Percentiles rank a stretch among this genome's conserved stretches.
Evolutionary conservation across 192 early-diverging fungal genomes (phyloP).

Genomic region (Umbelopsis sp.): DNA sequence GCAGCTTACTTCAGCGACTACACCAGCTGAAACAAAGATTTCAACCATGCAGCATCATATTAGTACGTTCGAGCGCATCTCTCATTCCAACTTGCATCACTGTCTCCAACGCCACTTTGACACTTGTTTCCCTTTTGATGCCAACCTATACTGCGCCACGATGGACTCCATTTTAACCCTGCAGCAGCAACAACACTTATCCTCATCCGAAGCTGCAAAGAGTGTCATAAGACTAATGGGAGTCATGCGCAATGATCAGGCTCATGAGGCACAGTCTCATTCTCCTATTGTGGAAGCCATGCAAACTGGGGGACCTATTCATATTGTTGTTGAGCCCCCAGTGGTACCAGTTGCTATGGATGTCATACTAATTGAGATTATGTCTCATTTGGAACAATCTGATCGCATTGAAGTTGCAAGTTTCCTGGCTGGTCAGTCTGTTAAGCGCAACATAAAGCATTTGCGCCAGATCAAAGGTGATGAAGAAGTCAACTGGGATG

Average conservation of each 20-base stretch:
- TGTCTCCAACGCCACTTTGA: constrained; percentile 28
- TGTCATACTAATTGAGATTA: constrained; percentile 3
- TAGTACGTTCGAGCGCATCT: constrained; percentile 6
- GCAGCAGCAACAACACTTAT: constrained; percentile 6
- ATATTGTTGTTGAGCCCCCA: neutral
- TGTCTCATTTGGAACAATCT: neutral
- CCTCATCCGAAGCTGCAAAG: constrained; percentile 16
- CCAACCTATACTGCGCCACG: constrained; percentile 20
- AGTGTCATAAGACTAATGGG: constrained; percentile 4
- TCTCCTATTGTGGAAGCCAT: neutral
- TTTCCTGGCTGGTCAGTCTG: neutral
- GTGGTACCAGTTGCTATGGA: constrained; percentile 7
- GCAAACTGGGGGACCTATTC: neutral
- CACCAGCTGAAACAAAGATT: neutral
- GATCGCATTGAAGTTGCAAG: neutral
- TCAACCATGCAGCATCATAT: constrained; percentile 17
- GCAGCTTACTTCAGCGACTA: constrained; percentile 4
- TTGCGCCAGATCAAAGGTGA: constrained; percentile 5
- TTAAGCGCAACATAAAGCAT: constrained; percentile 1
- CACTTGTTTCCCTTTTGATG: constrained; percentile 21
- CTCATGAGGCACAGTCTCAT: constrained; percentile 19
- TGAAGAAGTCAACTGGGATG: neutral
- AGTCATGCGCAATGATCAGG: constrained; percentile 22
- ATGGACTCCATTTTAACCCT: constrained; percentile 22
- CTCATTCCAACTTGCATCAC: constrained; percentile 2